Evolutionary conservation across 163 green algal species (phyloP).

Genomic region (Volvox carteri): DNA sequence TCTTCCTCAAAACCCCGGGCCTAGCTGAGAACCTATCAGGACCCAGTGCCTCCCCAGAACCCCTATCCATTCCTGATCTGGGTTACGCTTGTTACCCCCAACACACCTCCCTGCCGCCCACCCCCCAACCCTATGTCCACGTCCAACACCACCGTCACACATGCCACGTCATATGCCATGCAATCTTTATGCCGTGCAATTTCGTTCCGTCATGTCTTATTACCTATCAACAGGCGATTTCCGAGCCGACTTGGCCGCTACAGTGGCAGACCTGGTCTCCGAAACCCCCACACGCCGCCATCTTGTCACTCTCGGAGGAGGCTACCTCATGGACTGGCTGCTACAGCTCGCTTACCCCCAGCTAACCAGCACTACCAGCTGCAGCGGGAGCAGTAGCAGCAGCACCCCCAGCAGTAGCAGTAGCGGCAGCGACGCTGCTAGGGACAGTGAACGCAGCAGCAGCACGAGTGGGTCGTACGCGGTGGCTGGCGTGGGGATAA

Average conservation of each 20-base stretch:
- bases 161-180: not conserved
- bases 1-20: too few relatives aligned
- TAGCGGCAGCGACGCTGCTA: too few relatives aligned
- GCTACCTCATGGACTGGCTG: constrained; percentile 69
- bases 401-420: not conserved
- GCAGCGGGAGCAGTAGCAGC: not conserved
- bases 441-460: not conserved
- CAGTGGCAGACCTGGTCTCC: constrained; percentile 9
- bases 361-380: constrained; percentile 4
- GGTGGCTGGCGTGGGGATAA: too few relatives aligned
- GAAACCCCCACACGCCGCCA: constrained; percentile 38
- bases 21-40: too few relatives aligned
- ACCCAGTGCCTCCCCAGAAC: too few relatives aligned
- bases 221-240: constrained; percentile 4
- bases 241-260: not conserved
- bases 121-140: too few relatives aligned
- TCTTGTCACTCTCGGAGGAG: constrained; percentile 55
- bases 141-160: not conserved
- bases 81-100: too few relatives aligned
- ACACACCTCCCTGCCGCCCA: too few relatives aligned
- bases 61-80: too few relatives aligned
- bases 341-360: constrained; percentile 59
- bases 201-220: not conserved
- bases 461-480: too few relatives aligned
- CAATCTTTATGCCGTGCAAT: not conserved